Base-by-base conservation (phyloP, 192 early-diverging fungal genomes). In the Funneliformis geosporum region DNA sequence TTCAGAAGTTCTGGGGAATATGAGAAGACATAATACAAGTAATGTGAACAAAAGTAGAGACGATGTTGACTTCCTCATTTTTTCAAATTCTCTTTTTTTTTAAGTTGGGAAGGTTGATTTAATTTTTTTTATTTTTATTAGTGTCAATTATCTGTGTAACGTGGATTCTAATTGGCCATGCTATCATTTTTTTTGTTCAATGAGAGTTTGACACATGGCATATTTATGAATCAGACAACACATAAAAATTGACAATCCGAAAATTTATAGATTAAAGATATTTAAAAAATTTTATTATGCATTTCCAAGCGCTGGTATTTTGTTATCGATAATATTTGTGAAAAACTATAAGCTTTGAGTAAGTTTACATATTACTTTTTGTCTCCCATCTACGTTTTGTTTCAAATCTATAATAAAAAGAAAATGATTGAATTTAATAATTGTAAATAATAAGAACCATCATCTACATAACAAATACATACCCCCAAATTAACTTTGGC, bases 1-100 rank as follows among this genome's bases (percentile, higher is more conserved):
- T 14, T 86, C 82, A 60, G 81, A 80, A 46, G 27, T 64, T 39
- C 60, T 76, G 47, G 79, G 73, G 69, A 81, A 43, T 69, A 23
- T 67, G 16, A 67, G 5, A 33, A 67, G 28, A 33, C 25, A 69
- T 6, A 25, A 42, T 25, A 43, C n/a, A 69, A 39, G 4, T 69
- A 69, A n/a, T n/a, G 11, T 21, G n/a, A n/a, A 42, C 10, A 42
- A 40, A 16, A 43, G 28, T 44, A 40, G 42, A 23, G 39, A 43
- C 16, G 38, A 42, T 11, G 33, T 44, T 69, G 18, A 42, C 40
- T 69, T 69, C 2, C 33, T 28, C 67, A 69, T 69, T 8, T 68
- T 21, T 42, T 42, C 12, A 27, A 62, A 61, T 61, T 44, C 9
- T 44, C 43, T 10, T 47, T 46, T 46, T 46, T 10, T 47, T 33